phyloP scores from a whole-genome alignment of 257 asterid genomes.

The Anisodus tanguticus region DNA sequence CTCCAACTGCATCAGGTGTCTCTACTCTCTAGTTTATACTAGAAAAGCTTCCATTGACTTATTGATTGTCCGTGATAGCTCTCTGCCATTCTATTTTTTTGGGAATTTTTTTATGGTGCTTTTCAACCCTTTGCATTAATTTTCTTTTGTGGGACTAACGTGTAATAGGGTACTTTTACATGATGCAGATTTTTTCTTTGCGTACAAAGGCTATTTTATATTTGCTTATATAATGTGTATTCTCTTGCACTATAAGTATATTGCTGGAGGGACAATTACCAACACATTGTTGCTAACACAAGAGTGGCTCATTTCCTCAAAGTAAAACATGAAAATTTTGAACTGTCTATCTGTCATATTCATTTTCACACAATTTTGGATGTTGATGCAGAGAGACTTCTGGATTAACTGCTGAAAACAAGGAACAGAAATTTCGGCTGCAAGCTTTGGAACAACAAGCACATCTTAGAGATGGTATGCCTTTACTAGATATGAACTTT shows the following conservation, averaged over 20 bases:
- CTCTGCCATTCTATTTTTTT: neutral
- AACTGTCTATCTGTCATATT: neutral
- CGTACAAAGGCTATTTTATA: neutral
- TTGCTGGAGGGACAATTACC: neutral
- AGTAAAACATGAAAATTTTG: slow-evolving; percentile 10
- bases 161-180: neutral
- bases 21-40: neutral
- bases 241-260: neutral
- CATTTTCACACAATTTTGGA: slow-evolving; percentile 4
- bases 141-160: neutral
- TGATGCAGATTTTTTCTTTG: neutral
- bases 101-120: neutral
- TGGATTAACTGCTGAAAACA: slow-evolving; percentile 80
- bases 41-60: slow-evolving; percentile 14
- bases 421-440: slow-evolving; percentile 81
- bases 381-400: slow-evolving; percentile 69
- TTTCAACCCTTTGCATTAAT: neutral
- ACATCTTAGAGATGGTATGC: slow-evolving; percentile 91
- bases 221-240: neutral
- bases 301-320: neutral
- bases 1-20: neutral
- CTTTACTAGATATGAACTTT: neutral
- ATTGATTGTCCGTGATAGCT: neutral
- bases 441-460: slow-evolving; percentile 93
- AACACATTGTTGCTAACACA: neutral